phyloP scores from a whole-genome alignment of 164 flowering plant species.

The Berberis vulgaris region DNA sequence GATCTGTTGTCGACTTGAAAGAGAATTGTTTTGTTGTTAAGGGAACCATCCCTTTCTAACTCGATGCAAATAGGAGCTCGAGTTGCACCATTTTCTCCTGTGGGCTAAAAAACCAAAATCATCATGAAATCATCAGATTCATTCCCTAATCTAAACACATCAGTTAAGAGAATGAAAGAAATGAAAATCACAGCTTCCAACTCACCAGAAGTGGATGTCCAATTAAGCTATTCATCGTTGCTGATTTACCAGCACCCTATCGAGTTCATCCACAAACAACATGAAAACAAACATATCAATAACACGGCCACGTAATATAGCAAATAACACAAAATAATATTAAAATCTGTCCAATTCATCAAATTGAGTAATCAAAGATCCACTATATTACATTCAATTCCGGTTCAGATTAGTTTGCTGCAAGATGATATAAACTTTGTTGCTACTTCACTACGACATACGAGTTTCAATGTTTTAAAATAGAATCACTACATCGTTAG shows the following conservation, averaged over 20 bases:
- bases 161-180: background rate
- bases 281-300: background rate
- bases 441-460: too few species aligned
- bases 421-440: too few species aligned
- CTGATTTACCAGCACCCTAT: constrained; percentile 98
- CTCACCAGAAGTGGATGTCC: constrained; percentile 97
- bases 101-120: constrained; percentile 48
- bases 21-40: constrained; percentile 70
- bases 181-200: background rate
- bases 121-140: background rate
- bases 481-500: too few species aligned
- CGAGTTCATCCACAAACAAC: background rate
- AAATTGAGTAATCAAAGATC: too few species aligned
- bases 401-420: too few species aligned
- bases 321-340: too few species aligned
- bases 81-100: constrained; percentile 99
- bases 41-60: constrained; percentile 55
- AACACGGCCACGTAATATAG: background rate
- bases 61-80: constrained; percentile 93
- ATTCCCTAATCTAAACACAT: background rate
- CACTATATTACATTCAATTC: too few species aligned
- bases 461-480: too few species aligned
- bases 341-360: too few species aligned
- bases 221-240: constrained; percentile 82
- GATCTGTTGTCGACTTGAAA: constrained; percentile 88